Percentiles rank a stretch among this genome's conserved stretches.
These are phyloP conservation scores for Wickerhamomyces xylosicus DNA, from an alignment of 805 yeast genomes.

Conservation along the genomic window DNA sequence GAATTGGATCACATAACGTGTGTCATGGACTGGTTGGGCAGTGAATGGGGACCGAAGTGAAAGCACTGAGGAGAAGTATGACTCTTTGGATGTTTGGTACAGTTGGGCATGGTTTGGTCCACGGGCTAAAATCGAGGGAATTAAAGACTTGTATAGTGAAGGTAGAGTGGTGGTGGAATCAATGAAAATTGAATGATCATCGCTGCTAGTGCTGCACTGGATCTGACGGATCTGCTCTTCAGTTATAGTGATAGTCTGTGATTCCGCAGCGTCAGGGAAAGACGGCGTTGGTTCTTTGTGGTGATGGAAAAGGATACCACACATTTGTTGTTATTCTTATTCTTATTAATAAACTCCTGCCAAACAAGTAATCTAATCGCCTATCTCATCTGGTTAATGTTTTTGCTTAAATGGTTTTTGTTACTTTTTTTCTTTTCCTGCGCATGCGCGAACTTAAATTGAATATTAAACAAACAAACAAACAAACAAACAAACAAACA, in stretches of 20 bases:
- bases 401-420: too few species aligned
- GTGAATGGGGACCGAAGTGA: constrained; percentile 75
- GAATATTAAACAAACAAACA: too few species aligned
- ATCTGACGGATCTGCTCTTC: too few species aligned
- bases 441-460: too few species aligned
- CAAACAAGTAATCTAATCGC: too few species aligned
- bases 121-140: constrained; percentile 39
- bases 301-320: constrained; percentile 42
- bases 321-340: too few species aligned
- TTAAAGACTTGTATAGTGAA: constrained; percentile 23
- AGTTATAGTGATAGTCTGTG: too few species aligned
- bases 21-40: constrained; percentile 49
- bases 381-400: too few species aligned
- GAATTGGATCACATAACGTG: constrained; percentile 50
- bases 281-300: too few species aligned
- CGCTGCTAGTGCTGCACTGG: neutral
- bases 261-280: neutral
- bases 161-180: neutral
- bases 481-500: too few species aligned
- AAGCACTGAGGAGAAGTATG: constrained; percentile 47
- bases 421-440: too few species aligned
- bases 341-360: too few species aligned
- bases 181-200: neutral
- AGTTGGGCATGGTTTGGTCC: constrained; percentile 51
- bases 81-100: constrained; percentile 10